Base-by-base conservation (phyloP, 768 basidiomycete genomes). In the Gautieria morchelliformis region DNA sequence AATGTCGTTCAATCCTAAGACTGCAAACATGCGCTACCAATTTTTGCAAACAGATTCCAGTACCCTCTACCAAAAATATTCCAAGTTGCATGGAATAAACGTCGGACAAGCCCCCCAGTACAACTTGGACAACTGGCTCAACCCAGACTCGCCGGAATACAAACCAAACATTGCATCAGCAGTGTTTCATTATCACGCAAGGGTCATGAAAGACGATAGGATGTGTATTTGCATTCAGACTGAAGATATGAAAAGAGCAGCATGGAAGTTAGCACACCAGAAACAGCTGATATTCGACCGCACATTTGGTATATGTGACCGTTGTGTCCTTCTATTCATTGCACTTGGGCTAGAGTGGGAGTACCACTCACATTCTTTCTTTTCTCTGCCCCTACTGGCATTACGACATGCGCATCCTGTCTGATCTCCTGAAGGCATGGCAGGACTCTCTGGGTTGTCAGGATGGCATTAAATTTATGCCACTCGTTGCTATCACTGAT, bases 171-270 rank as follows among this genome's bases (percentile, higher is more conserved):
- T 67, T 41, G 46, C 51, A 4, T 44, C 63, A 5, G 61, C 67
- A 0, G 56, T 69, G 17, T 69, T 71, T 54, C 45, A 65, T 41
- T 71, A 71, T 53, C 15, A 39, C 5, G 63, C 65, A 1, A 63
- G 65, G 4, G 58, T 57, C 3, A 41, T 46, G 7, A 27, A 53
- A 22, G 51, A 50, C 11, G 71, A 71, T 5, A 60, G 63, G 14
- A 60, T 73, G 37, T 57, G 67, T 48, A 52, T 72, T 7, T 71
- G 67, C 55, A 69, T 74, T 15, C 52, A 68, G 8, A 71, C 70
- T 3, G 11, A 24, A 0, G 58, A 60, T n/a, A 60, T 60, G 59
- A 50, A 52, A 12, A 37, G 56, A 0, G 65, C 66, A 1, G 63
- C 66, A 4, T 66, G 63, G 65, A 30, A 53, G 41, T 62, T 63